These are phyloP conservation scores for Epichloe festucae DNA, from an alignment of 2,329 filamentous ascomycete genomes.

Conservation along the genomic window DNA sequence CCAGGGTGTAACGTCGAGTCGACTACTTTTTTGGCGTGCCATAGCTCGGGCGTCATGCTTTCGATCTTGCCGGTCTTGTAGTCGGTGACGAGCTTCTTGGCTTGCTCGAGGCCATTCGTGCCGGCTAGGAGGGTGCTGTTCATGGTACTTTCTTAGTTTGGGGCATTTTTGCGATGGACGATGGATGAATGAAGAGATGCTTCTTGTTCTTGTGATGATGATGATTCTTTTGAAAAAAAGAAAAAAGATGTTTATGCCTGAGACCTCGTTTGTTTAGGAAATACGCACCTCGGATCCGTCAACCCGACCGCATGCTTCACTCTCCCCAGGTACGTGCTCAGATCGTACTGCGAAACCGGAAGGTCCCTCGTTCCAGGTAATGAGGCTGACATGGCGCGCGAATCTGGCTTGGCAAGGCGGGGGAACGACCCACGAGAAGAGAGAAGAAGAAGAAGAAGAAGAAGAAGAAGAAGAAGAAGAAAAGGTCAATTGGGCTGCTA, in stretches of 20 bases:
- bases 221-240: no score
- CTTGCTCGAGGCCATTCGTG: slow-evolving; percentile 63
- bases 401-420: background rate
- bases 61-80: slow-evolving; percentile 77
- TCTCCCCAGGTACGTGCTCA: slow-evolving; percentile 87
- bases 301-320: slow-evolving; percentile 82
- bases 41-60: slow-evolving; percentile 80
- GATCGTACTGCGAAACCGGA: slow-evolving; percentile 82
- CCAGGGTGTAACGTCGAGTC: slow-evolving; percentile 93
- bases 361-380: slow-evolving; percentile 63
- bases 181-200: background rate
- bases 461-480: background rate
- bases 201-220: no score
- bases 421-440: background rate
- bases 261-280: background rate
- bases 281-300: slow-evolving; percentile 81
- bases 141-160: no score
- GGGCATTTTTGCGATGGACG: background rate
- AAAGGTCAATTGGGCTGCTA: background rate
- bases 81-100: slow-evolving; percentile 65
- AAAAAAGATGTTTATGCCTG: background rate
- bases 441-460: no score
- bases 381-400: slow-evolving; percentile 45
- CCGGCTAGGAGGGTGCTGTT: slow-evolving; percentile 75
- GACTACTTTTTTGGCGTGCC: slow-evolving; percentile 92